Conservation (phyloP, 2,329 filamentous ascomycete genomes). For the Macrophomina tecta region DNA sequence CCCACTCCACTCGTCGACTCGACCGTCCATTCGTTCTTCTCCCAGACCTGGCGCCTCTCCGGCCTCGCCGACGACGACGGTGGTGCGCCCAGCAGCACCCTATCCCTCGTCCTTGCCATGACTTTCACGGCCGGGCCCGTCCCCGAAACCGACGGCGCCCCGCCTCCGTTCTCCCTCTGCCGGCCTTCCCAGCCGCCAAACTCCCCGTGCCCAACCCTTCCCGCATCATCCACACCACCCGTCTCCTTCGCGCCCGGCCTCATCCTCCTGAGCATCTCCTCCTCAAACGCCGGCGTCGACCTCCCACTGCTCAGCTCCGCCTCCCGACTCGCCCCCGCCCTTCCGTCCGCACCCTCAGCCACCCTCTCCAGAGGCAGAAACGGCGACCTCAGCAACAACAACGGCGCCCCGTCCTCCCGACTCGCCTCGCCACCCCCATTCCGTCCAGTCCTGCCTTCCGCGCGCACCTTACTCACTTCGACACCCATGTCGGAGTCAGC, state of each 20-base stretch:
- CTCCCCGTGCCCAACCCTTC: background rate
- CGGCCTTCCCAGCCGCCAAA: too few relatives aligned
- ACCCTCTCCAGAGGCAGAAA: background rate
- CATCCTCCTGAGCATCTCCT: background rate
- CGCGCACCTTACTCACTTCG: too few relatives aligned
- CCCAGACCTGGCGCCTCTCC: background rate
- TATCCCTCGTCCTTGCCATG: too few relatives aligned
- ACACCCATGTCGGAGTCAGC: too few relatives aligned
- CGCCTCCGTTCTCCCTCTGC: too few relatives aligned
- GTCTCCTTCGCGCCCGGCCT: background rate
- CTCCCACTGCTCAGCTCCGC: too few relatives aligned
- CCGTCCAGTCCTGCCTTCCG: background rate
- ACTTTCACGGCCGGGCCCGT: too few relatives aligned
- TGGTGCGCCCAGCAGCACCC: too few relatives aligned
- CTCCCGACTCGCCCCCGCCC: too few relatives aligned
- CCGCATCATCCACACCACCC: background rate
- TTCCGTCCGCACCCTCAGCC: too few relatives aligned
- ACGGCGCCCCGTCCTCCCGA: background rate
- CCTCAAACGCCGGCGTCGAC: background rate
- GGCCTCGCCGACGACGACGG: background rate
- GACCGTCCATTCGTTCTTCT: background rate
- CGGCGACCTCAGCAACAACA: background rate
- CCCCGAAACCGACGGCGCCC: too few relatives aligned
- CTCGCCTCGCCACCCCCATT: background rate
- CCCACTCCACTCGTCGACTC: background rate